phyloP scores from a whole-genome alignment of 495 filamentous ascomycete species.

The Neurospora sp. region DNA sequence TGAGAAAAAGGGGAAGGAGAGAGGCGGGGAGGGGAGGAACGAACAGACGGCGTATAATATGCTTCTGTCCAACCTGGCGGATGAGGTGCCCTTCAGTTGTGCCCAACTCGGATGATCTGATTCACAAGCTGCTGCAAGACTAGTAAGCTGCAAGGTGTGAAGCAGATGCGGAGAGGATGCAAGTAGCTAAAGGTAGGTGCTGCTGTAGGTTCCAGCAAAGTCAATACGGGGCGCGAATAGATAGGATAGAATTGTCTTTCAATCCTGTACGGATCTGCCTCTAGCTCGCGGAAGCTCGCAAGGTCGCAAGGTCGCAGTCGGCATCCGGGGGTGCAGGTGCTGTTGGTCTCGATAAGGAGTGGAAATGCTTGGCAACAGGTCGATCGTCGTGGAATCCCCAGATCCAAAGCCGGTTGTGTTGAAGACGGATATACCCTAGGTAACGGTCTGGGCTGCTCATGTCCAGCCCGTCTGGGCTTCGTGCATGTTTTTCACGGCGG shows the following conservation, averaged over 20 bases:
- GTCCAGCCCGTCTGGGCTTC: not conserved
- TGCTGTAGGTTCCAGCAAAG: not conserved
- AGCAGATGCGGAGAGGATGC: not conserved
- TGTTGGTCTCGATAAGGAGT: constrained; percentile 6
- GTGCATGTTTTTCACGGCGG: not conserved
- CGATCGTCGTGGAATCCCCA: constrained; percentile 11
- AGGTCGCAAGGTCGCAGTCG: not conserved
- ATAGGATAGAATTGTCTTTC: not conserved
- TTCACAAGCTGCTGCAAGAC: not conserved
- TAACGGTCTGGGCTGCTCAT: not conserved
- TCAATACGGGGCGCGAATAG: not conserved
- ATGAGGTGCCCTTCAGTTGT: not conserved
- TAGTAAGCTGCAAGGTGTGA: not conserved
- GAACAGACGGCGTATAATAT: not conserved
- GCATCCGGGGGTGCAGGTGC: not conserved
- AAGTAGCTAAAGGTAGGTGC: not conserved
- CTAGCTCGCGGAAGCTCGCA: not conserved
- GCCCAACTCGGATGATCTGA: not conserved
- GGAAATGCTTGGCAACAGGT: constrained; percentile 5
- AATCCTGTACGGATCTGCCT: not conserved
- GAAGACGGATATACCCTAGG: not conserved
- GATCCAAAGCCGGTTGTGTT: constrained; percentile 2
- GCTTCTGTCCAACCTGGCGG: not conserved
- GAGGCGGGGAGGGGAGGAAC: not conserved
- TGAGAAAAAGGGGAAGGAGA: not conserved